Base-by-base conservation (phyloP, 2,329 filamentous ascomycete genomes). In the Xylariaceae sp. region DNA sequence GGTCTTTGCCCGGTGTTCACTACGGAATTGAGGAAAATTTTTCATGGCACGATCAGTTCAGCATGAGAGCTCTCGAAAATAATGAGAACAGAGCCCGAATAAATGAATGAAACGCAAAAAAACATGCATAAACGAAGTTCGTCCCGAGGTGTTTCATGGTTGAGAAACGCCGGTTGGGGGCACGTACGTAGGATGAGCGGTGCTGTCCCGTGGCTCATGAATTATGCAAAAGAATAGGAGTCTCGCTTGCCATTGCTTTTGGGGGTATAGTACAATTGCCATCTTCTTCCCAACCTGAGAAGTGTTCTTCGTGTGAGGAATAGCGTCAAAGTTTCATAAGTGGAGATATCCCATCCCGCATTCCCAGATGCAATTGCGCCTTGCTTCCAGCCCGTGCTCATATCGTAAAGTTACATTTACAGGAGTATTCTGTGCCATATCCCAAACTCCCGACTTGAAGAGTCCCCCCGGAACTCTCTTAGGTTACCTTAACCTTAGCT, bases 21-120 rank as follows among this genome's bases (percentile, higher is more conserved):
- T 71, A 72, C 63, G 70, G 71, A 53, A 56, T 69, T 73, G 67
- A 74, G 71, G 69, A 72, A 75, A 72, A 71, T 70, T 68, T 70
- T 67, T 67, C 71, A 74, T 74, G 31, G 46, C 21, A 24, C 43
- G 35, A 46, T 69, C 71, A 67, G 68, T 67, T 44, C 65, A 70
- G 70, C 72, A 75, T 74, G 41, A 44, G 38, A 31, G 69, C 70
- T 70, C 69, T n/a, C n/a, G n/a, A n/a, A 64, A 60, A 62, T 24
- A 11, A 40, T 41, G 65, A 67, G 48, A 50, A 55, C 50, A 50
- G 46, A 45, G 53, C 51, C 31, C 35, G 35, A 43, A 46, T 42
- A 39, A 51, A 51, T 52, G 38, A 56, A 57, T 54, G 49, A 50
- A 55, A 48, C 50, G 37, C 42, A 51, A 50, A 49, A 49, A 52